These are phyloP conservation scores for Biscogniauxia sp. DNA, from an alignment of 2,329 filamentous ascomycete species.

Conservation along the genomic window DNA sequence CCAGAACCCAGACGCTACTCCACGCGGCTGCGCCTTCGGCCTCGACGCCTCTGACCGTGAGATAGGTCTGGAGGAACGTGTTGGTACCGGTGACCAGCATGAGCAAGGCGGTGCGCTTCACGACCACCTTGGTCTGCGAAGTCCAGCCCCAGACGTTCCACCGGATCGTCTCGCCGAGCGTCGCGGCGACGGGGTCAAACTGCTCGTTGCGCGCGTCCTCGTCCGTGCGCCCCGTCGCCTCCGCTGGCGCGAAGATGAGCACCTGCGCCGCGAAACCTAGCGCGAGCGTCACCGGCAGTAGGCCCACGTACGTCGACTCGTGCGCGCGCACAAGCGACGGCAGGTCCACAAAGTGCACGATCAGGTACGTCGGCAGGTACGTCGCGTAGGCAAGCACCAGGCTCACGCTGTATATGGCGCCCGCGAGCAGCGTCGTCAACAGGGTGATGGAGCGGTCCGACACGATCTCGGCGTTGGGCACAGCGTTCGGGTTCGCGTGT, in stretches of 20 bases:
- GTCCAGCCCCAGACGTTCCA: slow-evolving; percentile 72
- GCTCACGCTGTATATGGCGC: slow-evolving; percentile 71
- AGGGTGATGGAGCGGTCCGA: slow-evolving; percentile 60
- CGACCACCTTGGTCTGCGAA: slow-evolving; percentile 59
- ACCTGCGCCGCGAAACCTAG: slow-evolving; percentile 69
- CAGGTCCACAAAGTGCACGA: slow-evolving; percentile 72
- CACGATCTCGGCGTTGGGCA: slow-evolving; percentile 63
- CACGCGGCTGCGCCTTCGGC: slow-evolving; percentile 68
- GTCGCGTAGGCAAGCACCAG: slow-evolving; percentile 68
- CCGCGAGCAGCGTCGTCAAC: slow-evolving; percentile 66
- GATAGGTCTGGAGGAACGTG: slow-evolving; percentile 62
- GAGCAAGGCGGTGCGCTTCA: slow-evolving; percentile 61
- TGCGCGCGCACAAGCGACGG: slow-evolving; percentile 67
- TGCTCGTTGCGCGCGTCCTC: slow-evolving; percentile 47
- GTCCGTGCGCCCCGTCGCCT: slow-evolving; percentile 48
- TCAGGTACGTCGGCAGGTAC: slow-evolving; percentile 69
- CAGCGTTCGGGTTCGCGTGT: slow-evolving; percentile 54
- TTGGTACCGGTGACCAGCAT: slow-evolving; percentile 55
- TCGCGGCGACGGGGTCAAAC: slow-evolving; percentile 65
- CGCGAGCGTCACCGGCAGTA: slow-evolving; percentile 56
- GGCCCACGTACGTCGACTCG: slow-evolving; percentile 56
- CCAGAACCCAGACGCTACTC: slow-evolving; percentile 71
- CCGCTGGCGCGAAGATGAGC: slow-evolving; percentile 74
- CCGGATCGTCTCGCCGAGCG: slow-evolving; percentile 66
- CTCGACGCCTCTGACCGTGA: slow-evolving; percentile 70